phyloP scores from a whole-genome alignment of 331 rosid species.

The Stylosanthes scabra region DNA sequence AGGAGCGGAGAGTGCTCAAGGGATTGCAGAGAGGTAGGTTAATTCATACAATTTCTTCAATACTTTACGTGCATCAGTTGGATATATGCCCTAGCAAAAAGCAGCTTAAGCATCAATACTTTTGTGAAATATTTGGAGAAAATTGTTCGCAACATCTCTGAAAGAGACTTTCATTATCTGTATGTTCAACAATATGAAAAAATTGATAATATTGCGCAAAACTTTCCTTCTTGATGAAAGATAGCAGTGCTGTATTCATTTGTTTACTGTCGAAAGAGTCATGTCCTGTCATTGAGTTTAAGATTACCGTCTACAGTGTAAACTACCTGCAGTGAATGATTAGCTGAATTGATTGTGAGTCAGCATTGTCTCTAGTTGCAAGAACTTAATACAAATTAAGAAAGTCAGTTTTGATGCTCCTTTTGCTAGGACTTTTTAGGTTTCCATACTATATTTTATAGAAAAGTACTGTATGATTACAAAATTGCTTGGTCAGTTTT shows the following conservation, averaged over 20 bases:
- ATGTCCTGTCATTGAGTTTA: slow-evolving; percentile 12
- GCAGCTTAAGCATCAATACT: slow-evolving; percentile 20
- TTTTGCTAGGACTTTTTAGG: slow-evolving; percentile 7
- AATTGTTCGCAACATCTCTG: slow-evolving; percentile 25
- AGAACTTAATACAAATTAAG: slow-evolving; percentile 5
- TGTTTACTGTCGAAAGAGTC: slow-evolving; percentile 13
- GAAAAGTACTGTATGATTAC: slow-evolving; percentile 21
- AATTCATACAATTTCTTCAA: slow-evolving; percentile 31
- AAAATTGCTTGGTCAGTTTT: slow-evolving; percentile 16
- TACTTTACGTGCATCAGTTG: slow-evolving; percentile 29
- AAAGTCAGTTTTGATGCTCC: slow-evolving; percentile 18
- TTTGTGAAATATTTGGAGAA: slow-evolving; percentile 14
- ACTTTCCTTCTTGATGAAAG: neutral
- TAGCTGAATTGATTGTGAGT: neutral
- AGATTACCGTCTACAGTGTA: slow-evolving; percentile 1
- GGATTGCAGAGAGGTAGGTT: slow-evolving; percentile 97
- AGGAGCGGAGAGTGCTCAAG: slow-evolving; percentile 87
- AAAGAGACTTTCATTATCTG: slow-evolving; percentile 12
- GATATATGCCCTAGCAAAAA: slow-evolving; percentile 8
- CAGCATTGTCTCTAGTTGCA: neutral
- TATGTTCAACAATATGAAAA: neutral
- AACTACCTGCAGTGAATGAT: slow-evolving; percentile 25
- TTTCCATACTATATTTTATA: slow-evolving; percentile 4
- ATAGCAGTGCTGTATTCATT: slow-evolving; percentile 8
- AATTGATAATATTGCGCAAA: slow-evolving; percentile 1